Conservation (phyloP, 495 filamentous ascomycete genomes). For the Tuber magnatum region DNA sequence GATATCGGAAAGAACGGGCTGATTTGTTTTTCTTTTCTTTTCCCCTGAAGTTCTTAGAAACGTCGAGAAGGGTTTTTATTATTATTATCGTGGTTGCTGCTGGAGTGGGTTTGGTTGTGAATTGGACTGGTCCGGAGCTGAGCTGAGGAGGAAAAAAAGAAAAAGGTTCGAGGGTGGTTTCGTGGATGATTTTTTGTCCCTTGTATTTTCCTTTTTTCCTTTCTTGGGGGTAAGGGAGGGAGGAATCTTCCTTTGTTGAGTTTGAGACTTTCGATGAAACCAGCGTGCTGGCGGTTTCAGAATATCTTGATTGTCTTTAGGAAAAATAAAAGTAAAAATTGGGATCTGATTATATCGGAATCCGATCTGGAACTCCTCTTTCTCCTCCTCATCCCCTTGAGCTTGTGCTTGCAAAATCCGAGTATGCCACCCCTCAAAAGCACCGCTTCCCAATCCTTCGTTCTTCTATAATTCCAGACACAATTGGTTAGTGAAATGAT, state of each 20-base stretch:
- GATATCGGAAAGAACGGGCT: neutral
- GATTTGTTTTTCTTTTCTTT: neutral
- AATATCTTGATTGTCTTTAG: neutral
- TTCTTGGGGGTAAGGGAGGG: neutral
- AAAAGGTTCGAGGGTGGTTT: neutral
- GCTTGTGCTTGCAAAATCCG: neutral
- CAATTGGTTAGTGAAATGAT: neutral
- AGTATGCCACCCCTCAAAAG: neutral
- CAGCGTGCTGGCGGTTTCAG: neutral
- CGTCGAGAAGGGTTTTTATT: neutral
- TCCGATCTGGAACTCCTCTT: neutral
- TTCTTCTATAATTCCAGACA: neutral
- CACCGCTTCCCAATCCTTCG: neutral
- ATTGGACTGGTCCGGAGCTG: neutral
- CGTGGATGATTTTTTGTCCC: neutral
- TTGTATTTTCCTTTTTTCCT: neutral
- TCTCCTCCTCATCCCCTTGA: neutral
- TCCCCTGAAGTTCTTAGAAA: neutral
- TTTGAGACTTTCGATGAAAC: slow-evolving; percentile 1
- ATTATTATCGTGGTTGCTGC: neutral
- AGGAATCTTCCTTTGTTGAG: neutral
- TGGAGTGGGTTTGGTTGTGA: neutral
- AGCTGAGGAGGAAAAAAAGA: neutral
- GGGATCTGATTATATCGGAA: neutral
- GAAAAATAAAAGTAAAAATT: neutral